phyloP scores from a whole-genome alignment of 129 eudicot species.

The Lonicera japonica region DNA sequence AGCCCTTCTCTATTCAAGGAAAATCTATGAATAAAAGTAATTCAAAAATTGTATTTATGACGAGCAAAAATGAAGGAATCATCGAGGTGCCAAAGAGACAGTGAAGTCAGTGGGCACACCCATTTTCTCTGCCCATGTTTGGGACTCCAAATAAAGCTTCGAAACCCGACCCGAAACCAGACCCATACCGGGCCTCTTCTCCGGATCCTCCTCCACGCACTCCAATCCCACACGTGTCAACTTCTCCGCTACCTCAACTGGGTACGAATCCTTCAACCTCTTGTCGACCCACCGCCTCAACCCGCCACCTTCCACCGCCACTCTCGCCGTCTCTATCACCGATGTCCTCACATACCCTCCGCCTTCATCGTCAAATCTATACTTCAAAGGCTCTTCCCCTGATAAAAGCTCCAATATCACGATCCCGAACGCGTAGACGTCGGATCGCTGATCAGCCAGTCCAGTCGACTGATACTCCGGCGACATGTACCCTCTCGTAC shows the following conservation, averaged over 20 bases:
- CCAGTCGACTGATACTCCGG: slow-evolving; percentile 72
- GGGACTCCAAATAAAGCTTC: slow-evolving; percentile 66
- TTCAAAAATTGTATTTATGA: no score
- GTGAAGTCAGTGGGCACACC: slow-evolving; percentile 50
- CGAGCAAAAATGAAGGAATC: no score
- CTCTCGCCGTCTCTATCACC: slow-evolving; percentile 51
- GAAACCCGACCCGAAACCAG: slow-evolving; percentile 69
- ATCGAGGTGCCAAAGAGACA: slow-evolving; percentile 62
- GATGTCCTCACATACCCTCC: slow-evolving; percentile 47
- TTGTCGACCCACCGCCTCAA: slow-evolving; percentile 75
- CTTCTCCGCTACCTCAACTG: slow-evolving; percentile 72
- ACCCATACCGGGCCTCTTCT: slow-evolving; percentile 67
- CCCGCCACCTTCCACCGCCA: slow-evolving; percentile 50
- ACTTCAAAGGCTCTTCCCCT: slow-evolving; percentile 60
- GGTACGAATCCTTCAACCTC: slow-evolving; percentile 77
- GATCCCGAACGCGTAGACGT: slow-evolving; percentile 80
- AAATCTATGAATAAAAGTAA: no score
- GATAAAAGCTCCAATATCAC: slow-evolving; percentile 71
- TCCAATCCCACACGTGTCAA: slow-evolving; percentile 51
- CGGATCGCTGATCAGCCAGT: slow-evolving; percentile 48
- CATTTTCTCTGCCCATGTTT: slow-evolving; percentile 57
- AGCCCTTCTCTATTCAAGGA: no score
- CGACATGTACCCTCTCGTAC: slow-evolving; percentile 87
- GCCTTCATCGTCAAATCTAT: slow-evolving; percentile 23
- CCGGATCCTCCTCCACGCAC: slow-evolving; percentile 70